Evolutionary conservation across 495 filamentous ascomycete genomes (phyloP).

Genomic region (Lepraria neglecta): DNA sequence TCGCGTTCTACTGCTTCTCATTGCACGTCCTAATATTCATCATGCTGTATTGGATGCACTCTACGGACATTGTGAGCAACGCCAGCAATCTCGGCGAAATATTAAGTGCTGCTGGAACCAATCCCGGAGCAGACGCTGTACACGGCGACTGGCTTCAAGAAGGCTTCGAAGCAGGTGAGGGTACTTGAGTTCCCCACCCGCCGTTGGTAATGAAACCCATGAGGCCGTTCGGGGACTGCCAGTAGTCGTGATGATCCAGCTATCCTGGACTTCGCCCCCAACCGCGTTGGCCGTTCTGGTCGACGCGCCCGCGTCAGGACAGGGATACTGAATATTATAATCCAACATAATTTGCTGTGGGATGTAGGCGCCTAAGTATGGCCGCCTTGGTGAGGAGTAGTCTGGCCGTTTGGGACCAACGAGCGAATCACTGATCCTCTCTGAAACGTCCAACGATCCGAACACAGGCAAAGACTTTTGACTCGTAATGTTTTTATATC

Average conservation of each 20-base stretch:
- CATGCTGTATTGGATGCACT: slow-evolving; percentile 79
- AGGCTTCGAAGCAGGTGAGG: slow-evolving; percentile 38
- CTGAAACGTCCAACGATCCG: neutral
- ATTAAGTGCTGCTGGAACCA: slow-evolving; percentile 38
- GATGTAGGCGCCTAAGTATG: neutral
- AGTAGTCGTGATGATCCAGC: no score
- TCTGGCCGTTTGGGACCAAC: neutral
- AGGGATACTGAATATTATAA: no score
- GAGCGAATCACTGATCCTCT: neutral
- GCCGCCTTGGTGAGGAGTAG: neutral
- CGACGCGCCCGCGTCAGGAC: no score
- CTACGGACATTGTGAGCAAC: slow-evolving; percentile 52
- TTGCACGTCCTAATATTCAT: slow-evolving; percentile 81
- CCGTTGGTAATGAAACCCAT: neutral
- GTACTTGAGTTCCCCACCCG: slow-evolving; percentile 2
- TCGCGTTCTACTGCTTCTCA: slow-evolving; percentile 87
- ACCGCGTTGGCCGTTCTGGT: no score
- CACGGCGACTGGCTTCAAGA: slow-evolving; percentile 59
- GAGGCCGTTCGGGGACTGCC: neutral
- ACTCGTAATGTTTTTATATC: neutral
- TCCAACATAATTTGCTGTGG: no score
- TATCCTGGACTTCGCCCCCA: no score
- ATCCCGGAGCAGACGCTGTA: slow-evolving; percentile 37
- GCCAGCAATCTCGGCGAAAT: slow-evolving; percentile 42
- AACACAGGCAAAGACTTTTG: neutral